A percentile compares a stretch with the other conserved stretches of the same genome.
Evolutionary conservation across 495 filamentous ascomycete genomes (phyloP).

Genomic region (Penicilliopsis zonata): DNA sequence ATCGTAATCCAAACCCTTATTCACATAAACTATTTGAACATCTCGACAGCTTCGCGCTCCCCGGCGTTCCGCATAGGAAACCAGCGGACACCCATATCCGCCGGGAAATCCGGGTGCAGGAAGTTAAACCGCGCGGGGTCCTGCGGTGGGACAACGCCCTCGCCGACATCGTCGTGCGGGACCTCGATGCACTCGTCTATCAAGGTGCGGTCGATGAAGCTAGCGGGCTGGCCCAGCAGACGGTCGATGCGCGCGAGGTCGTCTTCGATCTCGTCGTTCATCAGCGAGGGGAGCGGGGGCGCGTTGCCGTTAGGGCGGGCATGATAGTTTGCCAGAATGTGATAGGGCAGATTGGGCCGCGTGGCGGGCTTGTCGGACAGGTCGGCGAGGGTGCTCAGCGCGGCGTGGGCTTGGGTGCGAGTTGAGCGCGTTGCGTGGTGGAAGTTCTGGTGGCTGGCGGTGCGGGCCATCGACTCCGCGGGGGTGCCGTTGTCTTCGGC

Average conservation of each 20-base stretch:
- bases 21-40: background rate
- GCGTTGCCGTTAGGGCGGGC: constrained; percentile 31
- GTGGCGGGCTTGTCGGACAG: constrained; percentile 52
- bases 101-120: constrained; percentile 31
- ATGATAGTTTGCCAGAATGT: constrained; percentile 39
- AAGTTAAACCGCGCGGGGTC: constrained; percentile 25
- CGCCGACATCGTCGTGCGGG: constrained; percentile 15
- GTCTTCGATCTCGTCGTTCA: constrained; percentile 44
- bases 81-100: constrained; percentile 23
- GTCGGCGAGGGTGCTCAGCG: constrained; percentile 48
- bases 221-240: constrained; percentile 18
- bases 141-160: constrained; percentile 19
- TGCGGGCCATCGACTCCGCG: constrained; percentile 58
- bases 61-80: constrained; percentile 10
- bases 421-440: constrained; percentile 69
- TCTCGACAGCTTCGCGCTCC: background rate
- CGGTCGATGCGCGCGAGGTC: constrained; percentile 48
- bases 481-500: constrained; percentile 43
- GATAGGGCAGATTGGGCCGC: constrained; percentile 51
- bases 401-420: constrained; percentile 42
- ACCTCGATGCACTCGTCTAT: constrained; percentile 24
- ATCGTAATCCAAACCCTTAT: too few species aligned
- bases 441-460: constrained; percentile 47
- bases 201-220: constrained; percentile 27
- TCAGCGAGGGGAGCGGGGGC: constrained; percentile 37